These are phyloP conservation scores for Gossypium raimondii DNA, from an alignment of 345 rosid species.

Conservation along the genomic window DNA sequence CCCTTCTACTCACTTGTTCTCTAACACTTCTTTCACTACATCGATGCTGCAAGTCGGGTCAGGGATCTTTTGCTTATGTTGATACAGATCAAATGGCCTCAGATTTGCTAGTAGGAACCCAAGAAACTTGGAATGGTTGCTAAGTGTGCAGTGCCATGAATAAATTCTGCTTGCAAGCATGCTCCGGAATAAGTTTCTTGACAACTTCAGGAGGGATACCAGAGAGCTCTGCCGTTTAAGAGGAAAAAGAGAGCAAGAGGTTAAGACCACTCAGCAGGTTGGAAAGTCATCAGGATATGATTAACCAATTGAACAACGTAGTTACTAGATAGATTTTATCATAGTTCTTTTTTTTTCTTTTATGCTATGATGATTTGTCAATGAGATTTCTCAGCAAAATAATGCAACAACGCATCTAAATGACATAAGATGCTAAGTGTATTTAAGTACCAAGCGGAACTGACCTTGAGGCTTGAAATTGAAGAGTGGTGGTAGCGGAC, in stretches of 20 bases:
- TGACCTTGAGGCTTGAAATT: slow-evolving; percentile 61
- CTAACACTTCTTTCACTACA: background rate
- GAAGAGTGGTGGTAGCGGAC: slow-evolving; percentile 73
- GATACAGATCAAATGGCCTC: background rate
- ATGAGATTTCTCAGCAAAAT: background rate
- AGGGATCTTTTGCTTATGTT: background rate
- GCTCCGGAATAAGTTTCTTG: slow-evolving; percentile 68
- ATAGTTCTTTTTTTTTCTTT: too few species aligned
- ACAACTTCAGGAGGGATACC: slow-evolving; percentile 55
- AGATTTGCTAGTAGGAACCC: background rate
- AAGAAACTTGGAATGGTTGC: slow-evolving; percentile 10
- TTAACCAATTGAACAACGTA: too few species aligned
- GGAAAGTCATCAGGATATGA: too few species aligned
- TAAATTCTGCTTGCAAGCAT: slow-evolving; percentile 77
- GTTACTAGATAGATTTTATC: too few species aligned
- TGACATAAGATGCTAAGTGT: background rate
- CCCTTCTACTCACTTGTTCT: background rate
- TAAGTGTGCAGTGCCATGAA: slow-evolving; percentile 82
- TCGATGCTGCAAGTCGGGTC: background rate
- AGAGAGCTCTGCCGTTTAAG: slow-evolving; percentile 51
- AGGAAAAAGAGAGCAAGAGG: background rate
- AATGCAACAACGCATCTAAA: background rate
- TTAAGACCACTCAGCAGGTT: too few species aligned
- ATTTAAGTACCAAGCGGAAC: slow-evolving; percentile 6
- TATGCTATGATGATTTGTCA: too few species aligned